A percentile compares a stretch with the other conserved stretches of the same genome.
Evolutionary conservation across 2,329 filamentous ascomycete species (phyloP).

Genomic region (Aureobasidium sp.): DNA sequence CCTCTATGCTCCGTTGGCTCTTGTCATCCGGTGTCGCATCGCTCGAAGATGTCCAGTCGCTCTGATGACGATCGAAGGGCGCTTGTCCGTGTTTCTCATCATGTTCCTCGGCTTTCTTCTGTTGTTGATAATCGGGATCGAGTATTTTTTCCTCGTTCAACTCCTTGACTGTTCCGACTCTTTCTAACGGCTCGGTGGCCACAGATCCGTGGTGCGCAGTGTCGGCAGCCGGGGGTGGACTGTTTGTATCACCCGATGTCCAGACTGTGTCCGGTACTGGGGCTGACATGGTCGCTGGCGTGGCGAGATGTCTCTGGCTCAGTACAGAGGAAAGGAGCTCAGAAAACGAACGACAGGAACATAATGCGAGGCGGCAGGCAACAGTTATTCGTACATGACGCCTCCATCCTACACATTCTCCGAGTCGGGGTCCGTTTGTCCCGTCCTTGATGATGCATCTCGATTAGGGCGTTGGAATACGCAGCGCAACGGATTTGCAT

Average conservation of each 20-base stretch:
- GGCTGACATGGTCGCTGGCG: constrained; percentile 20
- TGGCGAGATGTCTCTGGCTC: neutral
- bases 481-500: neutral
- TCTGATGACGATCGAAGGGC: constrained; percentile 25
- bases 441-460: constrained; percentile 3
- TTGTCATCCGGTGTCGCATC: constrained; percentile 27
- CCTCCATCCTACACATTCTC: constrained; percentile 11
- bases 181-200: constrained; percentile 33
- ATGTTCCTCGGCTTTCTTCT: constrained; percentile 19
- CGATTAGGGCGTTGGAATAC: neutral
- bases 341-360: neutral
- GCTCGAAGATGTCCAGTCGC: constrained; percentile 30
- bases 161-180: constrained; percentile 31
- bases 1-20: constrained; percentile 21
- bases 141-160: constrained; percentile 29
- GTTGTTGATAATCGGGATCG: constrained; percentile 24
- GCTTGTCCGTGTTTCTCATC: constrained; percentile 18
- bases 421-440: constrained; percentile 11
- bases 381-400: constrained; percentile 8
- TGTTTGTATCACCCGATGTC: constrained; percentile 31
- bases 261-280: constrained; percentile 33
- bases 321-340: neutral
- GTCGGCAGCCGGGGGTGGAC: constrained; percentile 26
- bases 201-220: constrained; percentile 36
- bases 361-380: constrained; percentile 5